A percentile compares a stretch with the other conserved stretches of the same genome.
phyloP scores from a whole-genome alignment of 768 basidiomycete species.

The Tricholoma flavovirens region DNA sequence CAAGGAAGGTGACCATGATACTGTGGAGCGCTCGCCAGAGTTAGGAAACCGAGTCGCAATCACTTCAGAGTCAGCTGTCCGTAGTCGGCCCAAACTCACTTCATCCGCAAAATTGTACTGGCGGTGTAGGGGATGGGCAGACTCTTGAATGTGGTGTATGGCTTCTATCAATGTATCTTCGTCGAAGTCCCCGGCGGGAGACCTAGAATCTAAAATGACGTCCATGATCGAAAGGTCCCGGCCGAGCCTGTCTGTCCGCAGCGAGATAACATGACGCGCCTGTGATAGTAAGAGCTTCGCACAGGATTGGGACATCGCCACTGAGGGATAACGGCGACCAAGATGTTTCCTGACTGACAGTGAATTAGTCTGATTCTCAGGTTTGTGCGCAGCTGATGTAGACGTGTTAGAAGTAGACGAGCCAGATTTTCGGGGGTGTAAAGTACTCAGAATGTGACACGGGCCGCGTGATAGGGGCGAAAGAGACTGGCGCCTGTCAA shows the following conservation, averaged over 20 bases:
- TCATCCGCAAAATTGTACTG: constrained; percentile 23
- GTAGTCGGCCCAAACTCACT: constrained; percentile 27
- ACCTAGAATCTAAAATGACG: constrained; percentile 37
- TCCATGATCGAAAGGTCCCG: constrained; percentile 40
- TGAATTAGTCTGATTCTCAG: constrained; percentile 3
- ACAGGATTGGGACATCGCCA: neutral
- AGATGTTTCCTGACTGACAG: neutral
- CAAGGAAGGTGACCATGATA: constrained; percentile 19
- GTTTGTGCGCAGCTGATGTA: constrained; percentile 2
- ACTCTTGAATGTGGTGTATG: constrained; percentile 12
- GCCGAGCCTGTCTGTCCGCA: constrained; percentile 24
- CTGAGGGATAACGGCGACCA: constrained; percentile 3
- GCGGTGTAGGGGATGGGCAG: constrained; percentile 4
- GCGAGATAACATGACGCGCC: constrained; percentile 22
- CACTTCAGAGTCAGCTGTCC: neutral
- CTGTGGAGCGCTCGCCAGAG: constrained; percentile 45
- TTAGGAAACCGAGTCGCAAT: constrained; percentile 24
- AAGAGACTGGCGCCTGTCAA: constrained; percentile 5
- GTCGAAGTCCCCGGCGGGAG: constrained; percentile 22
- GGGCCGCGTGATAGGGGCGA: constrained; percentile 14
- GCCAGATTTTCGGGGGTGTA: constrained; percentile 4
- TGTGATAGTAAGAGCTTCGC: constrained; percentile 20
- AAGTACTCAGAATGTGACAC: neutral
- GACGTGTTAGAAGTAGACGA: constrained; percentile 1
- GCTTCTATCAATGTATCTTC: constrained; percentile 26